These are phyloP conservation scores for Salix brachista DNA, from an alignment of 345 rosid species.

Conservation along the genomic window DNA sequence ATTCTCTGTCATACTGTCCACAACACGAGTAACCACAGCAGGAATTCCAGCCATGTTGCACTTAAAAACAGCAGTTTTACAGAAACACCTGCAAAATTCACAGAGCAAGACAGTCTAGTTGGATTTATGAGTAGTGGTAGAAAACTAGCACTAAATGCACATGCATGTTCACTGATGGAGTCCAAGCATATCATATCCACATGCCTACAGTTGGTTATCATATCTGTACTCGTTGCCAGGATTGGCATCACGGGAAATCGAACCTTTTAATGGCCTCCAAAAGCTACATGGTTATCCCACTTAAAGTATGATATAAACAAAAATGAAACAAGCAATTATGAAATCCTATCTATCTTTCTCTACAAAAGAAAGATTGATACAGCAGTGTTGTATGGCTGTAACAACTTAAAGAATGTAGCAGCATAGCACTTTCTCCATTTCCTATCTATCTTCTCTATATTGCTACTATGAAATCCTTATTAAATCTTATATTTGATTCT, in stretches of 20 bases:
- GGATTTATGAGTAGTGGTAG: neutral
- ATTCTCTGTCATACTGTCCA: conserved; percentile 92
- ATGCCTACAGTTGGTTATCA: neutral
- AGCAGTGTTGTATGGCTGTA: no score
- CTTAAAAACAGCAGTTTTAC: conserved; percentile 80
- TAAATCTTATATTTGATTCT: no score
- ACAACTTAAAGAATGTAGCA: no score
- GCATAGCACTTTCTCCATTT: no score
- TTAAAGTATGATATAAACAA: neutral
- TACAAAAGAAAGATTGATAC: no score
- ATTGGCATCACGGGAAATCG: neutral
- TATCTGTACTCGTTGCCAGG: neutral
- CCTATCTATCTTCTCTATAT: no score
- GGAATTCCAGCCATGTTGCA: conserved; percentile 99
- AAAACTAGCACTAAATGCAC: neutral
- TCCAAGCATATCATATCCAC: neutral
- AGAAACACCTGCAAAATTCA: conserved; percentile 62
- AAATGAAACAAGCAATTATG: neutral
- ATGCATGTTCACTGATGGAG: conserved; percentile 1
- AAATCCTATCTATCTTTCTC: no score
- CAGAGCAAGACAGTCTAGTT: neutral
- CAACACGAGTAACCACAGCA: conserved; percentile 83
- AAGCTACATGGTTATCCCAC: neutral
- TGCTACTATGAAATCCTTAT: no score
- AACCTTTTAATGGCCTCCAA: neutral